Conservation (phyloP, 2,329 filamentous ascomycete species). For the Colletotrichum sp. region DNA sequence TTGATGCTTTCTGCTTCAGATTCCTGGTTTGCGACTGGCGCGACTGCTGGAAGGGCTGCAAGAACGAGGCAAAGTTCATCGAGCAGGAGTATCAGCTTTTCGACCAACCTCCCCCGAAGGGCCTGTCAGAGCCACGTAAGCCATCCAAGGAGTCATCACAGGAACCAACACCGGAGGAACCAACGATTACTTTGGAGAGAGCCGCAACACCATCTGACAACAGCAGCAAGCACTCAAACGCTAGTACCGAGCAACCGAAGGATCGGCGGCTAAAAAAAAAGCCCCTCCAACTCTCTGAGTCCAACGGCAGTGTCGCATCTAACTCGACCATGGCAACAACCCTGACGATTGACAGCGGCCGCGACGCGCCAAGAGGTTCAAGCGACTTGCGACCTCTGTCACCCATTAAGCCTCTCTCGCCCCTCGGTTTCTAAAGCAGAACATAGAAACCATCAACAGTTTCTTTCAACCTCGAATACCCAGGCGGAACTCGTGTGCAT, state of each 20-base stretch:
- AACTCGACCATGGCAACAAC: slow-evolving; percentile 50
- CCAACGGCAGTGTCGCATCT: slow-evolving; percentile 49
- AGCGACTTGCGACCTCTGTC: slow-evolving; percentile 62
- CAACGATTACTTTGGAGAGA: slow-evolving; percentile 27
- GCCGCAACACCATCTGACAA: slow-evolving; percentile 67
- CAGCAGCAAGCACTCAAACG: slow-evolving; percentile 60
- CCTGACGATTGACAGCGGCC: slow-evolving; percentile 50
- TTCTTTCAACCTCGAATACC: slow-evolving; percentile 20
- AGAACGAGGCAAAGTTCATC: slow-evolving; percentile 82
- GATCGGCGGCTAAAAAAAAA: slow-evolving; percentile 49
- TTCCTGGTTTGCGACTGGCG: slow-evolving; percentile 96
- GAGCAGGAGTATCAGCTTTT: slow-evolving; percentile 70
- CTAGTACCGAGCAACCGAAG: slow-evolving; percentile 31
- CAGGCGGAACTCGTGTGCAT: slow-evolving; percentile 19
- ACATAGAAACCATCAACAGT: slow-evolving; percentile 16
- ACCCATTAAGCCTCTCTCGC: slow-evolving; percentile 70
- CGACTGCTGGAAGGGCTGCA: slow-evolving; percentile 96
- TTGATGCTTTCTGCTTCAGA: slow-evolving; percentile 93
- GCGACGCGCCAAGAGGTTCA: slow-evolving; percentile 37
- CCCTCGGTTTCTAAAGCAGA: slow-evolving; percentile 57
- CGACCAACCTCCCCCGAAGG: slow-evolving; percentile 60
- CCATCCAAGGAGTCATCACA: slow-evolving; percentile 17
- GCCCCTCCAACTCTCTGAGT: slow-evolving; percentile 41
- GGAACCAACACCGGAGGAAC: slow-evolving; percentile 21
- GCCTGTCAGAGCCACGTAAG: slow-evolving; percentile 43